Evolutionary conservation across 2,329 filamentous ascomycete genomes (phyloP).

Genomic region (Plenodomus tracheiphilus): DNA sequence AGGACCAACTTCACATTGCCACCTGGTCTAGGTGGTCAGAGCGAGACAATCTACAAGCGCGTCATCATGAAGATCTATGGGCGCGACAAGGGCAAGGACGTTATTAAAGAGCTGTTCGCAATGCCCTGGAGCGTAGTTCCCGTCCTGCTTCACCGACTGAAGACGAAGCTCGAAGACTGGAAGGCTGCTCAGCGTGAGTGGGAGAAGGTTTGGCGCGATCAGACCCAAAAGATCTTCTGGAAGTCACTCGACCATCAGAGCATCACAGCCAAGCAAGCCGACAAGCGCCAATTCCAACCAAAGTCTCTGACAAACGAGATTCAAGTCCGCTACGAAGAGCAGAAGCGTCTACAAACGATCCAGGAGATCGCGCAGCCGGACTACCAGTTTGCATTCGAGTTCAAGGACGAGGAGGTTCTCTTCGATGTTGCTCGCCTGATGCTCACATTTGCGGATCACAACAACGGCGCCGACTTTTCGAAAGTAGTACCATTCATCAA

Average conservation of each 20-base stretch:
- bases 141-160: conserved; percentile 82
- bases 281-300: conserved; percentile 88
- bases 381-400: conserved; percentile 76
- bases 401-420: conserved; percentile 62
- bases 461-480: conserved; percentile 48
- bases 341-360: conserved; percentile 70
- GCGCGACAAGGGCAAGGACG: conserved; percentile 76
- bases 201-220: conserved; percentile 98
- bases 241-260: conserved; percentile 97
- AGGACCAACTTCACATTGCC: conserved; percentile 77
- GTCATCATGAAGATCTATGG: conserved; percentile 98
- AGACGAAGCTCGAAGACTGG: conserved; percentile 98
- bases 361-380: conserved; percentile 62
- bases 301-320: conserved; percentile 91
- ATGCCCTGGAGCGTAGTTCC: conserved; percentile 87
- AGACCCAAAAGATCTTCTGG: conserved; percentile 93
- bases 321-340: conserved; percentile 90
- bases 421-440: conserved; percentile 53
- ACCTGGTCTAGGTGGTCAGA: conserved; percentile 83
- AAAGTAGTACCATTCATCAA: conserved; percentile 52
- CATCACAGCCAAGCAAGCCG: conserved; percentile 81
- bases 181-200: conserved; percentile 95
- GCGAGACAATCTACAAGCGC: conserved; percentile 94
- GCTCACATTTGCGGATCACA: conserved; percentile 49
- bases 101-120: conserved; percentile 83